Conservation (phyloP, 2,329 filamentous ascomycete genomes). For the Hypoxylon sp. region DNA sequence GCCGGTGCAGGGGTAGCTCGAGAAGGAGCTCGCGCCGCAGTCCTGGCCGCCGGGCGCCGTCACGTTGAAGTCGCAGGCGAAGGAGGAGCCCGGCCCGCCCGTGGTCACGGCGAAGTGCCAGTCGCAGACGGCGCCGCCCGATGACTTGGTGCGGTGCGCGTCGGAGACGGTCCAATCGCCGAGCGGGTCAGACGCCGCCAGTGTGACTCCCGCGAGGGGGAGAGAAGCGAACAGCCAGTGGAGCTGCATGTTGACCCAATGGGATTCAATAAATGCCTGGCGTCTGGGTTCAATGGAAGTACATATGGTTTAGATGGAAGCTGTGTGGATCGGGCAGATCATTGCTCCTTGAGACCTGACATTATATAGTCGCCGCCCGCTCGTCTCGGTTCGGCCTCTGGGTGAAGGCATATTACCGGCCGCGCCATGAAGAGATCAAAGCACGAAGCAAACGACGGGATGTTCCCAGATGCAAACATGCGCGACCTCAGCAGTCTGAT, state of each 20-base stretch:
- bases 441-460: constrained; percentile 16
- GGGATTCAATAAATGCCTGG: neutral
- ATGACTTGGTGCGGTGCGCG: constrained; percentile 15
- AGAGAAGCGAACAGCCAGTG: constrained; percentile 3
- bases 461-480: constrained; percentile 9
- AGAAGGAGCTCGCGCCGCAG: constrained; percentile 27
- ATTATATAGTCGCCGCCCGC: constrained; percentile 1
- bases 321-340: neutral
- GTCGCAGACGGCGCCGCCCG: constrained; percentile 16
- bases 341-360: neutral
- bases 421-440: neutral
- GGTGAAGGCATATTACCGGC: neutral
- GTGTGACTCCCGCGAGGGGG: neutral
- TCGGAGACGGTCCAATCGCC: constrained; percentile 28
- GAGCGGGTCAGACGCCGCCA: neutral
- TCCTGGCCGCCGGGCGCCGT: constrained; percentile 5
- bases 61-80: constrained; percentile 17
- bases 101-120: constrained; percentile 29
- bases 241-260: constrained; percentile 9
- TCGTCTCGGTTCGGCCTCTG: neutral
- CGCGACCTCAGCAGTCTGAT: constrained; percentile 3
- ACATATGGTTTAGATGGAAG: neutral
- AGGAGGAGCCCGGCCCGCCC: neutral
- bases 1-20: neutral
- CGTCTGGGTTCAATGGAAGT: neutral